These are phyloP conservation scores for Cyclotella kingstonii DNA, from an alignment of 108 stramenopile genomes.

Conservation along the genomic window DNA sequence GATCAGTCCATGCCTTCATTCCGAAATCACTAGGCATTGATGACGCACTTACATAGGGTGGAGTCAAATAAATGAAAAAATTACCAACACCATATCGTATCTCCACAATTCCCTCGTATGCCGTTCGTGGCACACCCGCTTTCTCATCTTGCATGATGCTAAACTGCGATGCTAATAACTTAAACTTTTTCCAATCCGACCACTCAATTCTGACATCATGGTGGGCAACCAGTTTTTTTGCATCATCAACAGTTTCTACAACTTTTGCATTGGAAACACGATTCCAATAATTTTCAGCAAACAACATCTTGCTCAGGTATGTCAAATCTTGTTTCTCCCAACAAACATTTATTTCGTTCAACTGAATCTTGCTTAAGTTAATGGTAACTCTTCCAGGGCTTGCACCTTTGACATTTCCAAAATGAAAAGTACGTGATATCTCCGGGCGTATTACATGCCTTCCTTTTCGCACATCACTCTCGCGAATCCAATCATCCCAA, in stretches of 20 bases:
- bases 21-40: conserved; percentile 27
- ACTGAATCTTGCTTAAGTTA: conserved; percentile 50
- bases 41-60: conserved; percentile 26
- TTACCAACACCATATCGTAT: conserved; percentile 40
- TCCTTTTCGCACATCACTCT: conserved; percentile 70
- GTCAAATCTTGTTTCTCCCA: conserved; percentile 69
- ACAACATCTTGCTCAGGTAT: conserved; percentile 49
- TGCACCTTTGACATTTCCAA: conserved; percentile 67
- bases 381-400: conserved; percentile 55
- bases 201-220: conserved; percentile 59
- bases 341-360: conserved; percentile 56
- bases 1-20: conserved; percentile 31
- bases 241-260: conserved; percentile 45
- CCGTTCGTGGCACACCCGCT: conserved; percentile 86
- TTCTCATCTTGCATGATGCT: conserved; percentile 88
- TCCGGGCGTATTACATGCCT: conserved; percentile 84
- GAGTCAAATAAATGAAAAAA: conserved; percentile 57
- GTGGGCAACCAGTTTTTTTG: conserved; percentile 26
- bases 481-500: conserved; percentile 98
- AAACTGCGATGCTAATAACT: conserved; percentile 49
- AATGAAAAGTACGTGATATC: conserved; percentile 86
- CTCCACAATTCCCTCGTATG: conserved; percentile 90
- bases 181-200: conserved; percentile 45
- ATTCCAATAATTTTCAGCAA: conserved; percentile 47
- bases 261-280: conserved; percentile 43